Conservation (phyloP, 164 flowering plant genomes). For the Hamamelis virginiana region DNA sequence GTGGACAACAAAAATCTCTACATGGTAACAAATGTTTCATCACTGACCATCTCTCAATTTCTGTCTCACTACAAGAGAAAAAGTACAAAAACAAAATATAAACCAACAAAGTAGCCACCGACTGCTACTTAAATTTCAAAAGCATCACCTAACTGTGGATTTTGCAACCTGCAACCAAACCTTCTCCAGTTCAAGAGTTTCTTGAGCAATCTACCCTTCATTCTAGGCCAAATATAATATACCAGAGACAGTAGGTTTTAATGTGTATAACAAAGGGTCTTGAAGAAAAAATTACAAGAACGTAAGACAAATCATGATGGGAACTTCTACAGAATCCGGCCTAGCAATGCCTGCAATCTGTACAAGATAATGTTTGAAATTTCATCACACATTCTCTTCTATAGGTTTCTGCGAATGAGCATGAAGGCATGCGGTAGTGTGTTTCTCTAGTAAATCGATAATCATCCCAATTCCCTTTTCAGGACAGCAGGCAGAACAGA, state of each 20-base stretch:
- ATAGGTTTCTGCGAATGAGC: no score
- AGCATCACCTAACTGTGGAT: slow-evolving; percentile 10
- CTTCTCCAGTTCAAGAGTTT: slow-evolving; percentile 20
- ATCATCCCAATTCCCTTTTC: no score
- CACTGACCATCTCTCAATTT: slow-evolving; percentile 3
- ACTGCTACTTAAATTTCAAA: not conserved
- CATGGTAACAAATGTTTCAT: not conserved
- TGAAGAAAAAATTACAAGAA: slow-evolving; percentile 6
- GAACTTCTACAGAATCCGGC: slow-evolving; percentile 17
- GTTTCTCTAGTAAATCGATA: no score
- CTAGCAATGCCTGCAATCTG: slow-evolving; percentile 18
- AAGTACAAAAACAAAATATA: slow-evolving; percentile 5
- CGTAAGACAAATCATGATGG: slow-evolving; percentile 13
- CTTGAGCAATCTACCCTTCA: slow-evolving; percentile 18
- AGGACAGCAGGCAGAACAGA: no score
- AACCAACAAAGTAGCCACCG: slow-evolving; percentile 9
- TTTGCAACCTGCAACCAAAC: slow-evolving; percentile 16
- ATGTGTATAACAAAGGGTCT: slow-evolving; percentile 4
- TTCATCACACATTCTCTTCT: no score
- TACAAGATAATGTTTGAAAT: no score
- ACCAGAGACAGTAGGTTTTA: not conserved
- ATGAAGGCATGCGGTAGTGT: no score
- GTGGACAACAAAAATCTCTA: no score
- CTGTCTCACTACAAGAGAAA: not conserved
- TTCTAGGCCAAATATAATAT: slow-evolving; percentile 9